Evolutionary conservation across 202 grass and related monocot species (phyloP), one percentile per base, ranked within the genome.

Genomic region (Setaria viridis): DNA sequence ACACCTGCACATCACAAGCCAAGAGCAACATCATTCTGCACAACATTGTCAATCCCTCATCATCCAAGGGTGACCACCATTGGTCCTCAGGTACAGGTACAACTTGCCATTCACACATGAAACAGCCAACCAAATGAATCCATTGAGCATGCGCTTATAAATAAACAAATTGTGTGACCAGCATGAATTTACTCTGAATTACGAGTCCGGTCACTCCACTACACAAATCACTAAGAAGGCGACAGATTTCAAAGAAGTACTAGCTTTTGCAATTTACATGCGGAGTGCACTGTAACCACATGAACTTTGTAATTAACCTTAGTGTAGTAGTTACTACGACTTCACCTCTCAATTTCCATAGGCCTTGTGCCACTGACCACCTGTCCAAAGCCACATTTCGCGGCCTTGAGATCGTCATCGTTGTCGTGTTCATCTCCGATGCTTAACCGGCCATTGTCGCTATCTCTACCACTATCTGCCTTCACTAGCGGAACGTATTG

Each of bases 401-500:
- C 65, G 48, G 80, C 82, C 80, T 94, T 86, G 11, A 94, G 45
- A 78, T 94, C 92, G 35, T 89, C 85, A 33, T 83, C 85, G 33
- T 83, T 83, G 67, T 91, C 88, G 8, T 68, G 8, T 46, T 83
- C 76, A 47, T 85, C 88, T 8, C 78, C 78, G 64, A 86, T 72
- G 71, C 46, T 85, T 78, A 86, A 89, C 54, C 64, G 72, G 37
- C 70, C 84, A 33, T 17, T 21, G 55, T 29, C n/a, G n/a, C 9
- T 6, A 3, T 76, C 74, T 3, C 67, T 54, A 34, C 51, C 29
- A 11, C 25, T 6, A 7, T 48, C 33, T 7, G 37, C 87, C 81
- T 82, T 94, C 9, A 95, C 85, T 39, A 94, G 67, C 21, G 94
- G 94, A 51, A 92, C 19, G 82, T 97, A 97, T 62, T 69, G 65